Percentiles rank a stretch among this genome's conserved stretches.
phyloP scores from a whole-genome alignment of 352 stramenopile species.

The Thalassiosira hispida region DNA sequence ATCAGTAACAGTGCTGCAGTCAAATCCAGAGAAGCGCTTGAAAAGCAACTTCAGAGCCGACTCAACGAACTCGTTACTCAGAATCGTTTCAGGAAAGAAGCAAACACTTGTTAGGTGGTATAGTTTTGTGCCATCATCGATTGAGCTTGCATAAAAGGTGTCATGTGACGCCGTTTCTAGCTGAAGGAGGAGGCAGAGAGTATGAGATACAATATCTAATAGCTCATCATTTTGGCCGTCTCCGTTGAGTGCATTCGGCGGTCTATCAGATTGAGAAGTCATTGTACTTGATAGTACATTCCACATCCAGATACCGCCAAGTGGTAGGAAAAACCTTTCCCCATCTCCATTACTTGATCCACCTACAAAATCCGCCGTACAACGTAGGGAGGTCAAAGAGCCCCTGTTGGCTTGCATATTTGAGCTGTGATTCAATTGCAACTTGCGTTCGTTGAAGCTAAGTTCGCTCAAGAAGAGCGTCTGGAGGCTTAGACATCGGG shows the following conservation, averaged over 20 bases:
- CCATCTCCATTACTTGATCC: slow-evolving; percentile 18
- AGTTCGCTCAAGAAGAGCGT: slow-evolving; percentile 62
- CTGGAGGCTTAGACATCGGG: slow-evolving; percentile 20
- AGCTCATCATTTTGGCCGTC: slow-evolving; percentile 34
- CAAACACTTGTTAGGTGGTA: slow-evolving; percentile 83
- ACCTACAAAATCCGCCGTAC: slow-evolving; percentile 35
- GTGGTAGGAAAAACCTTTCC: slow-evolving; percentile 58
- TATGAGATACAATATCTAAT: slow-evolving; percentile 52
- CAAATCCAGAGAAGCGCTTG: slow-evolving; percentile 26
- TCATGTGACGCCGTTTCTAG: slow-evolving; percentile 51
- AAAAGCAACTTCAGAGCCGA: slow-evolving; percentile 40
- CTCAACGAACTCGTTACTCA: slow-evolving; percentile 57
- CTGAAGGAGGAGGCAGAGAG: slow-evolving; percentile 59
- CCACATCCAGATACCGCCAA: slow-evolving; percentile 81
- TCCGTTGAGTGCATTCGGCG: neutral
- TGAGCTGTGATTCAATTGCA: slow-evolving; percentile 53
- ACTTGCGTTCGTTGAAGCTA: slow-evolving; percentile 32
- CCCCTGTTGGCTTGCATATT: neutral
- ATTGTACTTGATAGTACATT: slow-evolving; percentile 71
- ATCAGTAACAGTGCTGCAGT: neutral
- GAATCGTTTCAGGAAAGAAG: slow-evolving; percentile 71
- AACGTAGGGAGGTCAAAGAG: slow-evolving; percentile 48
- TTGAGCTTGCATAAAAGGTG: slow-evolving; percentile 23
- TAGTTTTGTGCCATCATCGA: slow-evolving; percentile 67
- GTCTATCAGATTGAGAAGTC: slow-evolving; percentile 12